These are phyloP conservation scores for Taiozyma onychis DNA, from an alignment of 1,139 yeast species.

Conservation along the genomic window DNA sequence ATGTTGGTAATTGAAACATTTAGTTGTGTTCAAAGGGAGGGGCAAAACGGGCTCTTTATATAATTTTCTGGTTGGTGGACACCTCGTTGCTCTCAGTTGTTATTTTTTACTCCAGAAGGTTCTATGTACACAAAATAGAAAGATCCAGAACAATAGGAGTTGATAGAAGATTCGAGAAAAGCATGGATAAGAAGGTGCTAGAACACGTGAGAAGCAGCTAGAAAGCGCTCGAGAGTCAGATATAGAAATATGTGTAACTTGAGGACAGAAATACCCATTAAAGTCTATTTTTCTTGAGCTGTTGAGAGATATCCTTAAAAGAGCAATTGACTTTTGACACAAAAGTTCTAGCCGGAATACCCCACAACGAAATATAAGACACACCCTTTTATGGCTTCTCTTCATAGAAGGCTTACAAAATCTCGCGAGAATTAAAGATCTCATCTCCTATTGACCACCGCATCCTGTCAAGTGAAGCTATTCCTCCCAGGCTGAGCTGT, in stretches of 20 bases:
- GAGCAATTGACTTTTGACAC: not conserved
- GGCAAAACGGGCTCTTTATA: not conserved
- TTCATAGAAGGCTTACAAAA: no score
- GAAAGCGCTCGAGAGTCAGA: not conserved
- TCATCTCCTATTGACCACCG: no score
- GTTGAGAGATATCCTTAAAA: not conserved
- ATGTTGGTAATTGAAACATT: slow-evolving; percentile 1
- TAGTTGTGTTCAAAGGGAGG: not conserved
- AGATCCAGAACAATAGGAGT: slow-evolving; percentile 1
- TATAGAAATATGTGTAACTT: not conserved
- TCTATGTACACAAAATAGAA: not conserved
- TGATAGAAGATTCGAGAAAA: not conserved
- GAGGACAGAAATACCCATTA: not conserved
- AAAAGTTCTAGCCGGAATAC: not conserved
- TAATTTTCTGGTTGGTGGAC: slow-evolving; percentile 1
- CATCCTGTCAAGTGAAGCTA: no score
- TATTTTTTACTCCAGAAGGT: not conserved
- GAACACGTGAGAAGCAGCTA: not conserved
- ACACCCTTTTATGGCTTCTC: no score
- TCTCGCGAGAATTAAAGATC: no score
- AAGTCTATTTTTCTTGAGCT: not conserved
- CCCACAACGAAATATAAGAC: not conserved
- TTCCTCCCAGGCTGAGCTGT: no score
- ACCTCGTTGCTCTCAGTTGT: not conserved
- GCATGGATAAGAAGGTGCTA: not conserved